phyloP scores from a whole-genome alignment of 257 asterid species.

The Penstemon barbatus region DNA sequence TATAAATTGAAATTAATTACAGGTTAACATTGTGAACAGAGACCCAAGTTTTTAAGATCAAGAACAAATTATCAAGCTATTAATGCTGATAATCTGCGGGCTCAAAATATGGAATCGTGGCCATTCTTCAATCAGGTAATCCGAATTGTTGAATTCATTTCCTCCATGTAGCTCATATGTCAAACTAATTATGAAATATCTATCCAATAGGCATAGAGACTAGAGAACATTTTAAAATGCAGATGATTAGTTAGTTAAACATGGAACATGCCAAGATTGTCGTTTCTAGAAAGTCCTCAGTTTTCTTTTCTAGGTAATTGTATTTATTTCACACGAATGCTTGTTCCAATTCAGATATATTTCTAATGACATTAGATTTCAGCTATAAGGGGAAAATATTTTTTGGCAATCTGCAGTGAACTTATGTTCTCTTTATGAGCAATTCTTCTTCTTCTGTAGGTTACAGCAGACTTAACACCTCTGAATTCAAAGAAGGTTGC shows the following conservation, averaged over 20 bases:
- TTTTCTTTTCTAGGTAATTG: no score
- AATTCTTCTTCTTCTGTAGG: conserved; percentile 40
- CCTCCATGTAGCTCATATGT: not conserved
- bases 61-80: conserved; percentile 68
- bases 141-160: not conserved
- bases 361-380: not conserved
- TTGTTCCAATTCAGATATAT: not conserved
- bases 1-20: conserved; percentile 3
- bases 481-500: conserved; percentile 68
- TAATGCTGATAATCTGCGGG: conserved; percentile 75
- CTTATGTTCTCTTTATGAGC: not conserved
- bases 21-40: conserved; percentile 43
- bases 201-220: no score
- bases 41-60: conserved; percentile 75
- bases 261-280: not conserved
- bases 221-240: no score
- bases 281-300: no score
- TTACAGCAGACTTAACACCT: conserved; percentile 85
- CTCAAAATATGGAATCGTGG: conserved; percentile 75
- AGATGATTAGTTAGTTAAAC: not conserved
- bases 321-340: no score
- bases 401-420: not conserved
- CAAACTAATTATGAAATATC: no score
- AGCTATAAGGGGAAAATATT: not conserved
- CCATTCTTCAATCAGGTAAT: conserved; percentile 86